Evolutionary conservation across 2,329 filamentous ascomycete species (phyloP).

Genomic region (Ophiostoma tasmaniense): DNA sequence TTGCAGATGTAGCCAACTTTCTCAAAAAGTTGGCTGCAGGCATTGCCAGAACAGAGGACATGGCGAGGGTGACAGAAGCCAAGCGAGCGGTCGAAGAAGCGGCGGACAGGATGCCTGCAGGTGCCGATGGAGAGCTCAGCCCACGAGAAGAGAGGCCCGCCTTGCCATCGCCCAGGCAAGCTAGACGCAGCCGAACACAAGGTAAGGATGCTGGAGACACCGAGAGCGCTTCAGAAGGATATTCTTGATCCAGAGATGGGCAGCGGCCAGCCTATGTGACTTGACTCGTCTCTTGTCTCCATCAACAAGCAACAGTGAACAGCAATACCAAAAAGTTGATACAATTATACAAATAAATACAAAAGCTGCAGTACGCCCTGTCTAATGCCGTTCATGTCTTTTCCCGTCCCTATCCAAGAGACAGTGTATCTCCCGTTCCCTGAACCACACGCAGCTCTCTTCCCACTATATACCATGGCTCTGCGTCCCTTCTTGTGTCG

Average conservation of each 20-base stretch:
- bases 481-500: not conserved
- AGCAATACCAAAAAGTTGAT: not conserved
- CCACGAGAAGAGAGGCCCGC: not conserved
- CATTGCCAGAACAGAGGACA: not conserved
- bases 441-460: not conserved
- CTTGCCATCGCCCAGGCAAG: not conserved
- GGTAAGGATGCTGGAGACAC: not conserved
- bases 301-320: not conserved
- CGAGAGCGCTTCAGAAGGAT: not conserved
- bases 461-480: not conserved
- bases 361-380: slow-evolving; percentile 9
- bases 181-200: not conserved
- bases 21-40: not conserved
- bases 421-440: not conserved
- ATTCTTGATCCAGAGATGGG: not conserved
- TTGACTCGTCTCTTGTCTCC: not conserved
- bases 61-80: not conserved
- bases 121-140: not conserved
- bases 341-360: not conserved
- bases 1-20: not conserved
- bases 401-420: slow-evolving; percentile 4
- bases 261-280: not conserved
- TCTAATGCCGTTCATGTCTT: slow-evolving; percentile 13
- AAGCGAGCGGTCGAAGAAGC: not conserved
- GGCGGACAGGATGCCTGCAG: not conserved